phyloP scores from a whole-genome alignment of 805 yeast genomes.

The Pichia scutulata region DNA sequence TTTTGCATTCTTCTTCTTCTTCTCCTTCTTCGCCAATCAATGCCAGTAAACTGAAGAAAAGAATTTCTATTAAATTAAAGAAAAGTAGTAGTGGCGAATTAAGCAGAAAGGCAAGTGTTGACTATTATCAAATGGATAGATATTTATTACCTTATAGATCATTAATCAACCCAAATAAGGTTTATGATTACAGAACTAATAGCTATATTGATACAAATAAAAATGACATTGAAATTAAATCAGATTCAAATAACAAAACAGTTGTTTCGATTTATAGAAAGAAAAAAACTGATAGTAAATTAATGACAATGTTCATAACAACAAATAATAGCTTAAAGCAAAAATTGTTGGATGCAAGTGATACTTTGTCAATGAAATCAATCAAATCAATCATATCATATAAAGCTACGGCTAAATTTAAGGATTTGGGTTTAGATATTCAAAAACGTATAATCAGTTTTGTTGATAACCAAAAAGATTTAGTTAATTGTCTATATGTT shows the following conservation, averaged over 20 bases:
- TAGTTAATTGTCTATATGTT: conserved; percentile 42
- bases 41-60: neutral
- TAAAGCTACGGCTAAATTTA: conserved; percentile 6
- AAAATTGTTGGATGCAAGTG: conserved; percentile 31
- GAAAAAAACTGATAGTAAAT: conserved; percentile 6
- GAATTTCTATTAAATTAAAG: conserved; percentile 3
- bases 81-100: conserved; percentile 5
- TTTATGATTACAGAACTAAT: conserved; percentile 45
- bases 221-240: conserved; percentile 7
- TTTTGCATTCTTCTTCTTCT: too few relatives aligned
- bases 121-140: conserved; percentile 17
- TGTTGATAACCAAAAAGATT: conserved; percentile 33
- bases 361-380: conserved; percentile 33
- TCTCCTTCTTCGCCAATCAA: neutral
- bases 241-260: conserved; percentile 1
- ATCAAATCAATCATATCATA: conserved; percentile 7
- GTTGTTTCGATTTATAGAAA: conserved; percentile 5
- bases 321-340: conserved; percentile 22
- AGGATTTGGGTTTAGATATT: conserved; percentile 38
- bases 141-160: conserved; percentile 49
- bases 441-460: conserved; percentile 29
- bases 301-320: conserved; percentile 34
- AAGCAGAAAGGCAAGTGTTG: conserved; percentile 7
- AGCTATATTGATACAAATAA: conserved; percentile 26
- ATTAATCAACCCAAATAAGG: conserved; percentile 38